Percentiles rank a stretch among this genome's conserved stretches.
phyloP scores from a whole-genome alignment of 768 basidiomycete species.

The Termitomyces sp. region DNA sequence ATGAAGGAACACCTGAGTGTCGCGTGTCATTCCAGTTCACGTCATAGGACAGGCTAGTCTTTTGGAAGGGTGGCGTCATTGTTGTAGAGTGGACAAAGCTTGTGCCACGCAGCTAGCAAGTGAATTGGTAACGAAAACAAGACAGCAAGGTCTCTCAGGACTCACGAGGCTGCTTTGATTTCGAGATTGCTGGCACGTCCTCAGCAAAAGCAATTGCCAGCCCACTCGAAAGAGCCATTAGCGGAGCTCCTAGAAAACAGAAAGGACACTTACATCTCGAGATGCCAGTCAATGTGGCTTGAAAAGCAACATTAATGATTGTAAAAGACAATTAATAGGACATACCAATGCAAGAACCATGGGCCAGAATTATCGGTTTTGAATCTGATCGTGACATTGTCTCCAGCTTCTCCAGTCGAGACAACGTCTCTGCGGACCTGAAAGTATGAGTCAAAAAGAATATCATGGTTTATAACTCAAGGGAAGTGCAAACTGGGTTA shows the following conservation, averaged over 20 bases:
- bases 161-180: conserved; percentile 1
- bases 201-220: conserved; percentile 30
- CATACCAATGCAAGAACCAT: conserved; percentile 3
- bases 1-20: not conserved
- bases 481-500: not conserved
- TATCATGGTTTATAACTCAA: not conserved
- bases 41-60: not conserved
- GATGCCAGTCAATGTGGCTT: conserved; percentile 6
- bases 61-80: not conserved
- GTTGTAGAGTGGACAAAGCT: not conserved
- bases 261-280: not conserved
- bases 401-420: not conserved
- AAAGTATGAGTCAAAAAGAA: not conserved
- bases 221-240: conserved; percentile 6
- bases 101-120: not conserved
- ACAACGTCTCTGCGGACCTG: conserved; percentile 2
- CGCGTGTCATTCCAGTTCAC: not conserved
- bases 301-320: not conserved
- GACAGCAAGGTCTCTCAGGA: no score
- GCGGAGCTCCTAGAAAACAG: no score
- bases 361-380: not conserved
- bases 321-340: not conserved
- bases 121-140: no score
- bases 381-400: conserved; percentile 2
- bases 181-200: conserved; percentile 12